These are phyloP conservation scores for Tricladium varicosporioides DNA, from an alignment of 2,329 filamentous ascomycete species.

Conservation along the genomic window DNA sequence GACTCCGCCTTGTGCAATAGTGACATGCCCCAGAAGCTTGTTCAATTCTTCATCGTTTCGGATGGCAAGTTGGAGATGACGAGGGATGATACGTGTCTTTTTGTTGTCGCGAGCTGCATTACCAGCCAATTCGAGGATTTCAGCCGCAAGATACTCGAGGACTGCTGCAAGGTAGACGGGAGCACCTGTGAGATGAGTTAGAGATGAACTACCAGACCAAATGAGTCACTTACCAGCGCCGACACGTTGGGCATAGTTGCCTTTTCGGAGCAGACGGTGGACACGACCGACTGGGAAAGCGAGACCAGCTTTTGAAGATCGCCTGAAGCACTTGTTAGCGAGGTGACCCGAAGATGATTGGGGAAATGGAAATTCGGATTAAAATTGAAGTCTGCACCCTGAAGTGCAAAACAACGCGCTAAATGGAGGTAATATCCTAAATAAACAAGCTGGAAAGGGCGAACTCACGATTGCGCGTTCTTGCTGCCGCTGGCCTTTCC, in stretches of 20 bases:
- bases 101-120: slow-evolving; percentile 99
- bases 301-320: slow-evolving; percentile 98
- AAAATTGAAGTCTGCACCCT: neutral
- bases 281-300: slow-evolving; percentile 99
- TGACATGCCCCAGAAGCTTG: slow-evolving; percentile 95
- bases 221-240: slow-evolving; percentile 69
- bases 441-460: slow-evolving; percentile 10
- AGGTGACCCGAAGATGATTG: slow-evolving; percentile 1
- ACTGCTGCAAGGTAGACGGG: slow-evolving; percentile 97
- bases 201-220: slow-evolving; percentile 19
- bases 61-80: slow-evolving; percentile 98
- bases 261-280: slow-evolving; percentile 97
- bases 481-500: slow-evolving; percentile 99
- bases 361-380: neutral
- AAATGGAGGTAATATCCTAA: slow-evolving; percentile 16
- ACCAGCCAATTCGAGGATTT: slow-evolving; percentile 97
- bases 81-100: slow-evolving; percentile 99
- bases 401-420: slow-evolving; percentile 40
- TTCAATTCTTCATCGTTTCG: slow-evolving; percentile 99
- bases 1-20: slow-evolving; percentile 95
- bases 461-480: slow-evolving; percentile 96
- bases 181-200: slow-evolving; percentile 53
- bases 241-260: slow-evolving; percentile 99
- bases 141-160: slow-evolving; percentile 96
- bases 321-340: slow-evolving; percentile 57